phyloP scores from a whole-genome alignment of 495 filamentous ascomycete genomes.

The Penicillium argentinense region DNA sequence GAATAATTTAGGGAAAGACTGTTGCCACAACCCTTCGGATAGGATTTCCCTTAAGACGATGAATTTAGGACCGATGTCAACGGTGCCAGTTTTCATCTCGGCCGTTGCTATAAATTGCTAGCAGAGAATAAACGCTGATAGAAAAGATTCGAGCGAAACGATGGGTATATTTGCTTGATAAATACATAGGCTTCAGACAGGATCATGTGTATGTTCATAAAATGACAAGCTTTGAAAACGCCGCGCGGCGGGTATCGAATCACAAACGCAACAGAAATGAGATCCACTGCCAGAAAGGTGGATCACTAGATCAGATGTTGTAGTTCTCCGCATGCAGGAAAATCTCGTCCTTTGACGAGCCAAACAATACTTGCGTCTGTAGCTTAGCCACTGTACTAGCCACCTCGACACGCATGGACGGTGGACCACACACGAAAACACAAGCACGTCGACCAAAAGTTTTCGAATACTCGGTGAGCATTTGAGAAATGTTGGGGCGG shows the following conservation, averaged over 20 bases:
- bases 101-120: too few species aligned
- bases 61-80: too few species aligned
- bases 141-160: too few species aligned
- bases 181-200: background rate
- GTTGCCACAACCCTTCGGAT: too few species aligned
- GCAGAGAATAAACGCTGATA: too few species aligned
- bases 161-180: too few species aligned
- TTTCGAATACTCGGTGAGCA: constrained; percentile 76
- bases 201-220: background rate
- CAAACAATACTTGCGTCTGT: constrained; percentile 78
- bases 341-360: constrained; percentile 79
- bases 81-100: too few species aligned
- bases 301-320: constrained; percentile 56
- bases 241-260: constrained; percentile 19
- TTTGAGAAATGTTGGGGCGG: constrained; percentile 81
- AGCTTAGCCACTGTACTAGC: constrained; percentile 77
- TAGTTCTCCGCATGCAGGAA: constrained; percentile 96
- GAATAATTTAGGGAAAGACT: too few species aligned
- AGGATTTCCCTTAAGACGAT: too few species aligned
- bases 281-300: constrained; percentile 5
- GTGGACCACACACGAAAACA: constrained; percentile 91
- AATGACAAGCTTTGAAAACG: background rate
- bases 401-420: constrained; percentile 83
- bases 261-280: constrained; percentile 5
- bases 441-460: constrained; percentile 82